A percentile compares a stretch with the other conserved stretches of the same genome.
phyloP scores from a whole-genome alignment of 371 early-diverging fungal genomes.

The Actinomucor elegans region DNA sequence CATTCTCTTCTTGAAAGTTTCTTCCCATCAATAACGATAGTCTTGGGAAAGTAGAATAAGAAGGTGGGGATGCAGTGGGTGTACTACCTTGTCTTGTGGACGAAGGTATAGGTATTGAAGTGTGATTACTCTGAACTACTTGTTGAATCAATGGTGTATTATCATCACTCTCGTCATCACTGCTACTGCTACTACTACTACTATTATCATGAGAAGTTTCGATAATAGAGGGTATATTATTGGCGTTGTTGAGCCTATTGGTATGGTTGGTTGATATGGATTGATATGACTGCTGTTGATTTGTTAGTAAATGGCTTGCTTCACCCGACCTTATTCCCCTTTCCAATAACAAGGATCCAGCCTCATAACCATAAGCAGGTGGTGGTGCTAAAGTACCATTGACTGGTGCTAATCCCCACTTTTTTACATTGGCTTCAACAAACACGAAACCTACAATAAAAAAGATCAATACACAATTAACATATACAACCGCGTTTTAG shows the following conservation, averaged over 20 bases:
- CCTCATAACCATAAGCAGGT: slow-evolving; percentile 57
- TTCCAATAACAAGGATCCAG: slow-evolving; percentile 30
- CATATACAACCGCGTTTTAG: too few relatives aligned
- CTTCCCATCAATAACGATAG: slow-evolving; percentile 1
- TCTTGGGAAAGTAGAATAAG: slow-evolving; percentile 21
- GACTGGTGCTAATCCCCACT: slow-evolving; percentile 79
- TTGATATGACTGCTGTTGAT: not conserved
- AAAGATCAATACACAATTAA: not conserved
- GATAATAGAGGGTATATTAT: not conserved
- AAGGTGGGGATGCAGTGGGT: slow-evolving; percentile 14
- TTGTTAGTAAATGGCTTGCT: slow-evolving; percentile 14
- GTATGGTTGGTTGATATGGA: not conserved
- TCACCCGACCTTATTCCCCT: slow-evolving; percentile 23
- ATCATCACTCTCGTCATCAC: slow-evolving; percentile 17
- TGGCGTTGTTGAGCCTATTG: not conserved
- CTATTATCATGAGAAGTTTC: too few relatives aligned
- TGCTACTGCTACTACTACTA: too few relatives aligned
- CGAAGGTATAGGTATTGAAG: slow-evolving; percentile 12
- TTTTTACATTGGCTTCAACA: slow-evolving; percentile 81
- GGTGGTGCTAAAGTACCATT: slow-evolving; percentile 71
- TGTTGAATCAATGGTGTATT: slow-evolving; percentile 24
- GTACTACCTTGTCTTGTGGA: not conserved
- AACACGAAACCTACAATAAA: slow-evolving; percentile 60
- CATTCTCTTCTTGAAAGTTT: not conserved
- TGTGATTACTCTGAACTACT: not conserved